Conservation (phyloP, 1,284 basidiomycete genomes). For the Chalciporus sp. region DNA sequence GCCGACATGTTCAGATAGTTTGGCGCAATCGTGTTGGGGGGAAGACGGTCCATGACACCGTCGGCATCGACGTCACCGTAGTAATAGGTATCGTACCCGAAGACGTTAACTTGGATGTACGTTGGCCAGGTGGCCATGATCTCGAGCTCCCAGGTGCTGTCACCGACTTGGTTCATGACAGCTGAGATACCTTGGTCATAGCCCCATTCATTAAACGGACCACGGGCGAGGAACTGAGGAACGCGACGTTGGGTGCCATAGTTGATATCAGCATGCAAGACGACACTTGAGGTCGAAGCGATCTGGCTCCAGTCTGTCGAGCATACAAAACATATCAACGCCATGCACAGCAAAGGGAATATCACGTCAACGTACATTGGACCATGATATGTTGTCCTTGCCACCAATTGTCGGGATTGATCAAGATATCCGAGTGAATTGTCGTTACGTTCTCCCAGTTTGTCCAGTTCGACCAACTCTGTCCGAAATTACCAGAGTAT, state of each 20-base stretch:
- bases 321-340: slow-evolving; percentile 2
- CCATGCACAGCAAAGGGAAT: background rate
- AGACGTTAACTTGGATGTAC: slow-evolving; percentile 86
- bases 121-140: slow-evolving; percentile 89
- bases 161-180: slow-evolving; percentile 60
- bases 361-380: slow-evolving; percentile 62
- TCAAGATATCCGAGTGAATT: slow-evolving; percentile 62
- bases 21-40: slow-evolving; percentile 81
- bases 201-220: slow-evolving; percentile 89
- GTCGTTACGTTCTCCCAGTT: slow-evolving; percentile 74
- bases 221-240: slow-evolving; percentile 84
- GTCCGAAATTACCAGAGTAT: slow-evolving; percentile 85
- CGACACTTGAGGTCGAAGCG: slow-evolving; percentile 61
- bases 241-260: slow-evolving; percentile 70
- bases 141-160: slow-evolving; percentile 76
- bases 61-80: slow-evolving; percentile 89
- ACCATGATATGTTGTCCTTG: slow-evolving; percentile 82
- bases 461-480: slow-evolving; percentile 80
- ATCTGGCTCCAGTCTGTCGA: slow-evolving; percentile 72
- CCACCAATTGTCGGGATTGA: slow-evolving; percentile 69
- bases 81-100: slow-evolving; percentile 85
- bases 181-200: slow-evolving; percentile 80
- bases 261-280: slow-evolving; percentile 77
- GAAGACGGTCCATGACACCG: slow-evolving; percentile 85
- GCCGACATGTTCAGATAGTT: slow-evolving; percentile 91